These are phyloP conservation scores for Avena eriantha DNA, from an alignment of 176 grass and related monocot genomes.

Conservation along the genomic window DNA sequence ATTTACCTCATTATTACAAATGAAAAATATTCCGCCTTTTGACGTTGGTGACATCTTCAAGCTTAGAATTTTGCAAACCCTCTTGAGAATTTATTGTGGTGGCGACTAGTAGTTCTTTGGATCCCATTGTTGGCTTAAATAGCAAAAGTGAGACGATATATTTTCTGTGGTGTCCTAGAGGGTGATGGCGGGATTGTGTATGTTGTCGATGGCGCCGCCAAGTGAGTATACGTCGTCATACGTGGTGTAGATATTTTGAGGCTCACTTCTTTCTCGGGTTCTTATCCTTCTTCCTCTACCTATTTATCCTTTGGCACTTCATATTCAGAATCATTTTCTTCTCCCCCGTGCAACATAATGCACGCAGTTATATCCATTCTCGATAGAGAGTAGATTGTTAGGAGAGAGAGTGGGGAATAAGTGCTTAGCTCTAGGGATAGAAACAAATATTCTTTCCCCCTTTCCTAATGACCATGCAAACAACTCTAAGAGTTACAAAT, in stretches of 20 bases:
- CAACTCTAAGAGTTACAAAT: background rate
- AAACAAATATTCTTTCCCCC: no score
- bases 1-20: no score
- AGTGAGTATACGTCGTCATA: background rate
- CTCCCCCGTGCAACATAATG: background rate
- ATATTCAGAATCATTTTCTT: background rate
- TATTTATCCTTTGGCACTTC: background rate
- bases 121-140: background rate
- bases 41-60: no score
- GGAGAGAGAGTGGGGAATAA: background rate
- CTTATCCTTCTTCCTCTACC: background rate
- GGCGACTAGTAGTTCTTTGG: no score
- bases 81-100: no score
- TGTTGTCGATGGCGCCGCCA: no score
- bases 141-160: background rate
- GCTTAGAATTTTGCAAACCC: no score
- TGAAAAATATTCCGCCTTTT: no score
- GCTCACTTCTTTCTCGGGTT: background rate
- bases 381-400: background rate
- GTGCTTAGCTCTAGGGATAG: background rate
- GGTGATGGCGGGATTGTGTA: background rate
- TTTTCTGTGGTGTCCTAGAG: background rate
- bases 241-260: background rate
- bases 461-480: background rate
- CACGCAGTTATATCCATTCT: background rate